Conservation (phyloP, 768 basidiomycete species). For the Cystofilobasidium macerans region DNA sequence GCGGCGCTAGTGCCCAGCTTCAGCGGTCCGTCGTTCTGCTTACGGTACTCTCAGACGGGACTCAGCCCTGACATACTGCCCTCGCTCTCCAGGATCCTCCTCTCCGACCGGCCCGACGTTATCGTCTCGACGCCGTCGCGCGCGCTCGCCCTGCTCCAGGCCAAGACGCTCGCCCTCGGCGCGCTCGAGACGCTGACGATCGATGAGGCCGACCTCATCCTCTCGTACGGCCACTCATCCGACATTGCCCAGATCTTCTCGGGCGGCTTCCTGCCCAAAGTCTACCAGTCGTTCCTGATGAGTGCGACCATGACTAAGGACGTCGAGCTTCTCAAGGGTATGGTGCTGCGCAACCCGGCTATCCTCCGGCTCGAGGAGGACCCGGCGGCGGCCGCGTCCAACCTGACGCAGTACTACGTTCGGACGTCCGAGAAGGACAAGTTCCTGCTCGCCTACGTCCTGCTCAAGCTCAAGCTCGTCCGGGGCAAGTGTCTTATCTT, state of each 20-base stretch:
- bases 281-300: constrained; percentile 89
- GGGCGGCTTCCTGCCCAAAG: constrained; percentile 56
- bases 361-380: constrained; percentile 79
- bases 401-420: constrained; percentile 76
- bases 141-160: constrained; percentile 55
- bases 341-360: constrained; percentile 77
- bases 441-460: constrained; percentile 89
- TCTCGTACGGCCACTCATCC: constrained; percentile 86
- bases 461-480: constrained; percentile 89
- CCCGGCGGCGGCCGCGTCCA: constrained; percentile 59
- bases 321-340: constrained; percentile 78
- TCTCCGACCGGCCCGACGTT: constrained; percentile 66
- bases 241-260: constrained; percentile 60
- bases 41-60: background rate
- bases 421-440: constrained; percentile 88
- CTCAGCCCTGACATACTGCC: background rate
- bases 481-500: constrained; percentile 94
- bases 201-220: constrained; percentile 92
- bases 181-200: constrained; percentile 78
- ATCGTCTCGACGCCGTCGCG: constrained; percentile 69
- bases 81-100: constrained; percentile 40
- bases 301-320: constrained; percentile 96
- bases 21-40: constrained; percentile 34
- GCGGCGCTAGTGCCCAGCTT: constrained; percentile 57
- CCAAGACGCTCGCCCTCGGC: constrained; percentile 58